Conservation (phyloP, 768 basidiomycete genomes). For the Russula griseocarnosa region DNA sequence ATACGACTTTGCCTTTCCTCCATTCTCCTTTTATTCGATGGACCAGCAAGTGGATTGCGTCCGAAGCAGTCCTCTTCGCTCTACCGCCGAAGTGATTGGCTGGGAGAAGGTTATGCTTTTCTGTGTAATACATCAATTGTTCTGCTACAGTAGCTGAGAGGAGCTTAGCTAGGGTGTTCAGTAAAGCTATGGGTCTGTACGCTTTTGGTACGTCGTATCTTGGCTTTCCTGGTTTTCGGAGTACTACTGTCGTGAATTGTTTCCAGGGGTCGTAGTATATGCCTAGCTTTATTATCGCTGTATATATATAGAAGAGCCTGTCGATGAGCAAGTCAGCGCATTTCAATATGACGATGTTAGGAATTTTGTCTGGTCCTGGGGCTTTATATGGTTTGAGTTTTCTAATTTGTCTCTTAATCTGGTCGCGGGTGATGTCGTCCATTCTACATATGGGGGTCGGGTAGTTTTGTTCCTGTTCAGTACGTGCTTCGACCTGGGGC, state of each 20-base stretch:
- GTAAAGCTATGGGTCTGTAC: background rate
- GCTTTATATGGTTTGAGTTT: background rate
- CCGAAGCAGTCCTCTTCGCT: too few species aligned
- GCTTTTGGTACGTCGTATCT: background rate
- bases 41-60: too few species aligned
- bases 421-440: background rate
- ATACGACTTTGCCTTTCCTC: too few species aligned
- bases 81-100: too few species aligned
- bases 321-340: background rate
- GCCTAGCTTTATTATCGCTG: rapidly evolving
- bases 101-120: too few species aligned
- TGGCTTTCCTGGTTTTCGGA: constrained; percentile 27
- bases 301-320: background rate
- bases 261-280: background rate
- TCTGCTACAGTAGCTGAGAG: too few species aligned
- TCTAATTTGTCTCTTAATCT: rapidly evolving
- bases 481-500: too few species aligned
- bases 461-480: too few species aligned
- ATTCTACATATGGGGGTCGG: too few species aligned
- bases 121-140: too few species aligned
- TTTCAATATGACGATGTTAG: background rate
- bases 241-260: background rate
- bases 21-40: too few species aligned
- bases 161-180: background rate
- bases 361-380: background rate